These are phyloP conservation scores for Agapanthus africanus DNA, from an alignment of 106 monocot species.

Conservation along the genomic window DNA sequence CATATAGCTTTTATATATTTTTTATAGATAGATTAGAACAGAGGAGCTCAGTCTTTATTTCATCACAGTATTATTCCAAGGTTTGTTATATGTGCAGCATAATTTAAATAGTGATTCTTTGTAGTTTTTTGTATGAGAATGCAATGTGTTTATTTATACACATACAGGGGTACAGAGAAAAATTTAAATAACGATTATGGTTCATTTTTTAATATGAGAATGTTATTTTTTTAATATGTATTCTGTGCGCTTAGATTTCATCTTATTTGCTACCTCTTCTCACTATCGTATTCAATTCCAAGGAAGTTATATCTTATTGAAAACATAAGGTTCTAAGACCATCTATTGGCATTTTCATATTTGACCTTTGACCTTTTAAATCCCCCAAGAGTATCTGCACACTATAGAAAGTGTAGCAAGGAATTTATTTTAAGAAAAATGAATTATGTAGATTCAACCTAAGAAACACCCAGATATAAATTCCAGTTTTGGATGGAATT, in stretches of 20 bases:
- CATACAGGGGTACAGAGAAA: not conserved
- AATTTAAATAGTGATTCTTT: not conserved
- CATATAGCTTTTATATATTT: too few relatives aligned
- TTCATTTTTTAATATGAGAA: not conserved
- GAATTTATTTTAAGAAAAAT: too few relatives aligned
- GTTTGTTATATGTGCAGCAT: not conserved
- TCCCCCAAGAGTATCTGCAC: too few relatives aligned
- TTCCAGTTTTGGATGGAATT: too few relatives aligned
- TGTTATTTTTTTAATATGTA: not conserved
- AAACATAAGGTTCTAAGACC: not conserved
- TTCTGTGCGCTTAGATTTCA: not conserved
- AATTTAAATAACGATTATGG: not conserved
- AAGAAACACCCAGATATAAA: too few relatives aligned
- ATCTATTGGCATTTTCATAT: not conserved
- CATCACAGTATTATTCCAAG: not conserved
- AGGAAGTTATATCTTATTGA: not conserved
- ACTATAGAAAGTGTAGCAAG: too few relatives aligned
- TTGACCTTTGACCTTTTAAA: conserved; percentile 1
- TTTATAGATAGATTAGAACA: too few relatives aligned
- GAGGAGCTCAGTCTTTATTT: not conserved
- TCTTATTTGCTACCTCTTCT: not conserved
- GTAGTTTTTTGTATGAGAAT: not conserved
- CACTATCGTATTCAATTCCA: not conserved
- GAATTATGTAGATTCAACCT: too few relatives aligned
- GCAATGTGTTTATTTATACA: not conserved